phyloP scores from a whole-genome alignment of 805 yeast species.

The Yarrowia yakushimensis region DNA sequence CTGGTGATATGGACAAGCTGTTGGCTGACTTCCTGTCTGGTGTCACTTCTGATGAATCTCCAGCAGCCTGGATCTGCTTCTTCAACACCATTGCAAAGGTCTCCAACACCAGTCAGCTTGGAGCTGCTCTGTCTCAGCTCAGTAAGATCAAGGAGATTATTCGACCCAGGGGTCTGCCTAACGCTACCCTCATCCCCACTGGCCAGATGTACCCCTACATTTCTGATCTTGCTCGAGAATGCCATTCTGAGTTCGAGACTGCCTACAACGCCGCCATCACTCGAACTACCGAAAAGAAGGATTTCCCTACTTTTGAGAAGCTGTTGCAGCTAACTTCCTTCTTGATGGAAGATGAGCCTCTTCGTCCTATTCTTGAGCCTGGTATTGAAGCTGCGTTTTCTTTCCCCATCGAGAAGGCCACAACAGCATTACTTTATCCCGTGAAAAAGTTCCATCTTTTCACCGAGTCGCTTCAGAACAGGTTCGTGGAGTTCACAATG shows the following conservation, averaged over 20 bases:
- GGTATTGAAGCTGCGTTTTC: background rate
- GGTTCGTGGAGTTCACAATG: constrained; percentile 7
- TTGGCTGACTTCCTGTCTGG: background rate
- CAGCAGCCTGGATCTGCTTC: constrained; percentile 12
- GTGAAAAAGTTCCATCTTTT: constrained; percentile 3
- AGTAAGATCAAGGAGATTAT: constrained; percentile 2
- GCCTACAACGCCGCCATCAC: constrained; percentile 35
- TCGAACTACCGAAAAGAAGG: constrained; percentile 6
- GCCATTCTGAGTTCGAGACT: background rate
- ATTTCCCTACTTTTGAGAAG: constrained; percentile 1
- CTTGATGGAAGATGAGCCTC: constrained; percentile 6
- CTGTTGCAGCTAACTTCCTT: constrained; percentile 8
- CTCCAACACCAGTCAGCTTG: constrained; percentile 2
- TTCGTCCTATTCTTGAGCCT: background rate
- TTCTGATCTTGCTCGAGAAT: background rate
- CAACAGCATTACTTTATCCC: constrained; percentile 9
- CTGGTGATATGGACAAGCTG: background rate
- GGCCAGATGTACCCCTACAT: constrained; percentile 18
- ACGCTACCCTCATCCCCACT: constrained; percentile 3
- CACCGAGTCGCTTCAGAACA: background rate
- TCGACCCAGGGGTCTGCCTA: constrained; percentile 15
- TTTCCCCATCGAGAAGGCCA: constrained; percentile 9
- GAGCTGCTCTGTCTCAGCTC: background rate
- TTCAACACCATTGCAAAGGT: constrained; percentile 9
- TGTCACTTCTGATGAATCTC: constrained; percentile 3